phyloP scores from a whole-genome alignment of 768 basidiomycete species.

The Suillus bovinus region DNA sequence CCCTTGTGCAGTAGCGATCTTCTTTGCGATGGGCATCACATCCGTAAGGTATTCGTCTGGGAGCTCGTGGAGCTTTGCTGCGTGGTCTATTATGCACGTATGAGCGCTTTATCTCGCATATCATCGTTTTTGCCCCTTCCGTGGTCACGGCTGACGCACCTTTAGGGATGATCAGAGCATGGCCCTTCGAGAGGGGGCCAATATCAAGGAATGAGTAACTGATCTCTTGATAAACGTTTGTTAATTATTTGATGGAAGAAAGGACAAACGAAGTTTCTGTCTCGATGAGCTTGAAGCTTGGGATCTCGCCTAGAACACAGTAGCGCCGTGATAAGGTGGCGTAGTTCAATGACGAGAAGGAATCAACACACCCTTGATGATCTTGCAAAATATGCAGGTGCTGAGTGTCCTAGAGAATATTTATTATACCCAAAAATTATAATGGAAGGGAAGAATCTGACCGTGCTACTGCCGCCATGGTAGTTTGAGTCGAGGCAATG shows the following conservation, averaged over 20 bases:
- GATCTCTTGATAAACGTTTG: background rate
- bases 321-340: background rate
- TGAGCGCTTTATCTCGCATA: background rate
- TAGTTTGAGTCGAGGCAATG: too few species aligned
- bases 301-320: slow-evolving; percentile 71
- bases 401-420: slow-evolving; percentile 62
- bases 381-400: slow-evolving; percentile 91
- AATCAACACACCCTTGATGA: slow-evolving; percentile 69
- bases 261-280: slow-evolving; percentile 64
- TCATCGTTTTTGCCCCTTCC: background rate
- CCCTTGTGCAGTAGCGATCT: slow-evolving; percentile 77
- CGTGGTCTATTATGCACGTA: slow-evolving; percentile 65
- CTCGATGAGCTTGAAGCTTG: slow-evolving; percentile 82
- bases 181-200: slow-evolving; percentile 85
- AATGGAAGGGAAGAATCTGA: background rate
- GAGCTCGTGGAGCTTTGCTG: slow-evolving; percentile 81
- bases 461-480: slow-evolving; percentile 3
- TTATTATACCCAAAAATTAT: too few species aligned
- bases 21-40: slow-evolving; percentile 79
- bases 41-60: slow-evolving; percentile 85
- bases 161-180: slow-evolving; percentile 93
- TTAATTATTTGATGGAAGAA: background rate
- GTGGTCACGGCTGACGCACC: slow-evolving; percentile 45
- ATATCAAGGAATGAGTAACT: slow-evolving; percentile 94
- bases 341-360: background rate